These are phyloP conservation scores for Gaillardinia entomophila DNA, from an alignment of 805 yeast genomes.

Conservation along the genomic window DNA sequence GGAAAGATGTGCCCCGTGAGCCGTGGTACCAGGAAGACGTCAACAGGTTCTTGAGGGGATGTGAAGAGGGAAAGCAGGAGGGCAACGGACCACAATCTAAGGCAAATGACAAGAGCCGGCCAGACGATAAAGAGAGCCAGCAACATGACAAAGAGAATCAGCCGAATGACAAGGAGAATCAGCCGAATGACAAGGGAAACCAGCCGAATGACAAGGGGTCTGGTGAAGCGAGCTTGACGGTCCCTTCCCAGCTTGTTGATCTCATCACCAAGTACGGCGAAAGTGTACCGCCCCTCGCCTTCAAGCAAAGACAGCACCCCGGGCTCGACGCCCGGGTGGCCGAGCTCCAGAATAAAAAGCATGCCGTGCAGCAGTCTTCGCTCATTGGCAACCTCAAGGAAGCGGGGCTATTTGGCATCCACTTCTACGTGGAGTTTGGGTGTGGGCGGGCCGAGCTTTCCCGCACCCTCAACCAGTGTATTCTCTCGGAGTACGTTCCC, in stretches of 20 bases:
- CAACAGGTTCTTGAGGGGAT: conserved; percentile 29
- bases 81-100: too few species aligned
- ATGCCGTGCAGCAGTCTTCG: conserved; percentile 78
- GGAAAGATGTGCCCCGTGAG: conserved; percentile 27
- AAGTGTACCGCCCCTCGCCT: conserved; percentile 15
- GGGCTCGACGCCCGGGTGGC: conserved; percentile 37
- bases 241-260: too few species aligned
- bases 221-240: too few species aligned
- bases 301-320: conserved; percentile 13
- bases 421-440: conserved; percentile 70
- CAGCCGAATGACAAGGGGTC: too few species aligned
- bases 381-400: conserved; percentile 61
- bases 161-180: too few species aligned
- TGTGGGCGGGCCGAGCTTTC: conserved; percentile 87
- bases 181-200: too few species aligned
- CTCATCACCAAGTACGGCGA: too few species aligned
- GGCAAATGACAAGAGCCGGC: too few species aligned
- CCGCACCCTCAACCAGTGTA: conserved; percentile 47
- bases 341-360: conserved; percentile 58
- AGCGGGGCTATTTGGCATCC: conserved; percentile 29
- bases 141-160: too few species aligned
- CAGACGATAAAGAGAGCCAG: too few species aligned
- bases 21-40: conserved; percentile 47
- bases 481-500: conserved; percentile 14
- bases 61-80: conserved; percentile 3